Percentiles rank a stretch among this genome's conserved stretches.
Evolutionary conservation across 2,329 filamentous ascomycete genomes (phyloP).

Genomic region (Botrytis fragariae): DNA sequence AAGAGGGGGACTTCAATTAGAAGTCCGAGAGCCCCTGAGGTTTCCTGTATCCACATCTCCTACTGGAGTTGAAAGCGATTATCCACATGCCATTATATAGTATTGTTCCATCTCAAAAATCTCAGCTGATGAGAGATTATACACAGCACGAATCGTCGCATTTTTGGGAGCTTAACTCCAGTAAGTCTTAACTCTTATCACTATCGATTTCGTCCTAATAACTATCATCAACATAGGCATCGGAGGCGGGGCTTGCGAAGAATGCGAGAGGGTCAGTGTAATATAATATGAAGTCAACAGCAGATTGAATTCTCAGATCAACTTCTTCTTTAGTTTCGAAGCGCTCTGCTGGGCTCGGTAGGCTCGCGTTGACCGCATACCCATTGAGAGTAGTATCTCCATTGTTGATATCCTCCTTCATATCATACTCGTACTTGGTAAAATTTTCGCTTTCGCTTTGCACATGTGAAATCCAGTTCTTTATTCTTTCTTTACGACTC

Average conservation of each 20-base stretch:
- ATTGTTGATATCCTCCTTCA: neutral
- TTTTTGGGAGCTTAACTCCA: neutral
- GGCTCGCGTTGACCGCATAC: neutral
- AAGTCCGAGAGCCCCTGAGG: neutral
- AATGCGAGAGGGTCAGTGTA: neutral
- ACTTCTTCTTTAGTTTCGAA: neutral
- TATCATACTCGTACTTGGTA: neutral
- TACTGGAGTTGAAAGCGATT: fast-evolving
- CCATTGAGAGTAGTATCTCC: neutral
- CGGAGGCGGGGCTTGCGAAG: neutral
- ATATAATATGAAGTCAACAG: neutral
- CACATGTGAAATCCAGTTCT: neutral
- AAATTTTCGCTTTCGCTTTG: too few relatives aligned
- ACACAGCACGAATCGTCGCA: neutral
- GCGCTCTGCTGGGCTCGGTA: neutral
- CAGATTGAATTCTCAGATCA: neutral
- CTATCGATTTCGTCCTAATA: neutral
- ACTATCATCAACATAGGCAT: too few relatives aligned
- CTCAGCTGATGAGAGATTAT: neutral
- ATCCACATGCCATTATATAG: too few relatives aligned
- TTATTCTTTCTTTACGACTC: neutral
- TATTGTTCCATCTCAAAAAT: neutral
- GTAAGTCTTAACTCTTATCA: neutral
- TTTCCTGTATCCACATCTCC: neutral
- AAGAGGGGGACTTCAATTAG: neutral